Conservation (phyloP, 441 rosid genomes). For the Lepidium campestre region DNA sequence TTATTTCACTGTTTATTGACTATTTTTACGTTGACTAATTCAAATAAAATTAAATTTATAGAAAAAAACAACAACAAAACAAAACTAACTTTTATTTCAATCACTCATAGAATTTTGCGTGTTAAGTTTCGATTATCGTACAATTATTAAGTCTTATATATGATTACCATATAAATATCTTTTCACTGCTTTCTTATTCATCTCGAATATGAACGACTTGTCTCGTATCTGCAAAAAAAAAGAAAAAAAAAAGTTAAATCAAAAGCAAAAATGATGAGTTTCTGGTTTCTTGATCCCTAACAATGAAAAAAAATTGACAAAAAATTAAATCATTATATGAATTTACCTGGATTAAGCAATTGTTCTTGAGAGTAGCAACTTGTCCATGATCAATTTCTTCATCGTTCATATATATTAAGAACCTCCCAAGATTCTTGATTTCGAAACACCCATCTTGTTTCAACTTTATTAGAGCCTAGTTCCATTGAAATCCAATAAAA, state of each 20-base stretch:
- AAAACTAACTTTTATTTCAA: neutral
- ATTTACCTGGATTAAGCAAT: conserved; percentile 22
- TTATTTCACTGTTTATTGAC: neutral
- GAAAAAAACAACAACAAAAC: neutral
- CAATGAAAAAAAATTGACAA: neutral
- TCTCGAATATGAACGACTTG: conserved; percentile 18
- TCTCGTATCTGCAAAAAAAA: conserved; percentile 14
- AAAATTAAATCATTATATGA: no score
- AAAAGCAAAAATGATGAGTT: no score
- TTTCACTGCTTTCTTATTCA: neutral
- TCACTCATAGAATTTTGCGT: neutral
- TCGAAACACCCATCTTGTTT: conserved; percentile 19
- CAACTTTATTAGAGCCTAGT: conserved; percentile 19
- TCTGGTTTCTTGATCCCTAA: conserved; percentile 2
- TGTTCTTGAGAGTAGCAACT: conserved; percentile 7
- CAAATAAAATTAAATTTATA: neutral
- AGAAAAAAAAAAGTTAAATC: neutral
- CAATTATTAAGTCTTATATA: neutral
- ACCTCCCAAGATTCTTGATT: conserved; percentile 18
- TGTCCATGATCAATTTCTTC: conserved; percentile 5
- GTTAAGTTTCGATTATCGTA: neutral
- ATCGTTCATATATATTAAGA: conserved; percentile 19
- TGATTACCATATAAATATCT: neutral
- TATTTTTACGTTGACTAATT: neutral
- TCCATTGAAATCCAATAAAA: neutral